phyloP scores from a whole-genome alignment of 805 yeast species.

The Metschnikowia similis region DNA sequence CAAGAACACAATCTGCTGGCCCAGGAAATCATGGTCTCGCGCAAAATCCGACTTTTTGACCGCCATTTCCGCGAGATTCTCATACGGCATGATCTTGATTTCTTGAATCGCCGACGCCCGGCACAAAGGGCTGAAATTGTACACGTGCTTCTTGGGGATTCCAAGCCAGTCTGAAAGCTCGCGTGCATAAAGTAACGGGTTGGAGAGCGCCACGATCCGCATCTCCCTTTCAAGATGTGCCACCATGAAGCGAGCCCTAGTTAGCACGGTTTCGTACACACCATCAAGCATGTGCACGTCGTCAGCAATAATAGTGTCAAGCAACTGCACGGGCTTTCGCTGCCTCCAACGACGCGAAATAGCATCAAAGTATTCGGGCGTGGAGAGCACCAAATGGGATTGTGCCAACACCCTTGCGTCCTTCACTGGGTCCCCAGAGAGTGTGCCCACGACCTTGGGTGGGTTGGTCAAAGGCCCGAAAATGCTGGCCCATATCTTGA shows the following conservation, averaged over 20 bases:
- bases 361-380: constrained; percentile 74
- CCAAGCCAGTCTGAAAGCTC: constrained; percentile 90
- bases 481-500: constrained; percentile 49
- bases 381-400: constrained; percentile 67
- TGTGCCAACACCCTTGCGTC: constrained; percentile 56
- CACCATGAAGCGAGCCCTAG: constrained; percentile 68
- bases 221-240: constrained; percentile 53
- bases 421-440: constrained; percentile 47
- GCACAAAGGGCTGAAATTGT: constrained; percentile 65
- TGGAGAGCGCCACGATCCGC: constrained; percentile 66
- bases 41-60: constrained; percentile 4
- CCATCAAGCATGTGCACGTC: constrained; percentile 69
- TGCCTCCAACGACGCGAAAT: constrained; percentile 81
- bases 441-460: constrained; percentile 52
- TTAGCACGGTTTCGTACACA: constrained; percentile 62
- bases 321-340: constrained; percentile 60
- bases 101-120: constrained; percentile 52
- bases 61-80: background rate
- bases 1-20: constrained; percentile 43
- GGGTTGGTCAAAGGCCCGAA: constrained; percentile 45
- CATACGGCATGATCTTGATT: constrained; percentile 48
- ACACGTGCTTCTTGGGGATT: constrained; percentile 53
- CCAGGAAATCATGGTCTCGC: background rate
- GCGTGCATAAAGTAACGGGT: constrained; percentile 67
- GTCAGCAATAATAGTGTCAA: constrained; percentile 69